These are phyloP conservation scores for Debaryomyces psychrophilus DNA, from an alignment of 1,139 yeast species.

Conservation along the genomic window DNA sequence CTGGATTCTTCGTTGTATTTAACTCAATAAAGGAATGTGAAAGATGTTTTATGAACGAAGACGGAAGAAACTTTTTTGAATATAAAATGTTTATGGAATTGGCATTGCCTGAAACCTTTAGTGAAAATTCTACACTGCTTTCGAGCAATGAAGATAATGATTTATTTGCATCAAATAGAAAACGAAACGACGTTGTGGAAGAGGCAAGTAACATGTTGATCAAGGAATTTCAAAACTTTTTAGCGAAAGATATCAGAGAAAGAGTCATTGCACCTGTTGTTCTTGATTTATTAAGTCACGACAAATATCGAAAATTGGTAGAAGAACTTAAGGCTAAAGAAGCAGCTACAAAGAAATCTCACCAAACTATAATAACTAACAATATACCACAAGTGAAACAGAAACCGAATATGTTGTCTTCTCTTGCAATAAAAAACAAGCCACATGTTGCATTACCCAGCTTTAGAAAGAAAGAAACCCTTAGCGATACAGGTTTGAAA, in stretches of 20 bases:
- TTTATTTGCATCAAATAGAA: slow-evolving; percentile 13
- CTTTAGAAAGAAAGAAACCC: slow-evolving; percentile 48
- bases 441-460: slow-evolving; percentile 43
- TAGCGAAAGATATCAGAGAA: slow-evolving; percentile 75
- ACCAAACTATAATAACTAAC: slow-evolving; percentile 20
- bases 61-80: slow-evolving; percentile 57
- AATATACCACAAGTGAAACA: slow-evolving; percentile 10
- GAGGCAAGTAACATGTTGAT: slow-evolving; percentile 64
- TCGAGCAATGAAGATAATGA: slow-evolving; percentile 16
- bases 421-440: slow-evolving; percentile 30
- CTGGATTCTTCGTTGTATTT: slow-evolving; percentile 76
- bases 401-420: slow-evolving; percentile 32
- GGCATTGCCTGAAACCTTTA: slow-evolving; percentile 43
- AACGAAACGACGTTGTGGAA: slow-evolving; percentile 39
- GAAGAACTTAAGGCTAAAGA: slow-evolving; percentile 47
- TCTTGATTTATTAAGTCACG: slow-evolving; percentile 62
- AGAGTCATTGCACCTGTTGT: slow-evolving; percentile 74
- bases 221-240: slow-evolving; percentile 64
- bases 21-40: slow-evolving; percentile 65
- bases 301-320: slow-evolving; percentile 57
- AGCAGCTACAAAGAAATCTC: slow-evolving; percentile 28
- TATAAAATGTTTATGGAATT: slow-evolving; percentile 61
- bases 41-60: slow-evolving; percentile 66
- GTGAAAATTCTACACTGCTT: slow-evolving; percentile 8
- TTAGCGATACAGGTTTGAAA: slow-evolving; percentile 13